phyloP scores from a whole-genome alignment of 1,284 basidiomycete species.

The Boletus mariae region DNA sequence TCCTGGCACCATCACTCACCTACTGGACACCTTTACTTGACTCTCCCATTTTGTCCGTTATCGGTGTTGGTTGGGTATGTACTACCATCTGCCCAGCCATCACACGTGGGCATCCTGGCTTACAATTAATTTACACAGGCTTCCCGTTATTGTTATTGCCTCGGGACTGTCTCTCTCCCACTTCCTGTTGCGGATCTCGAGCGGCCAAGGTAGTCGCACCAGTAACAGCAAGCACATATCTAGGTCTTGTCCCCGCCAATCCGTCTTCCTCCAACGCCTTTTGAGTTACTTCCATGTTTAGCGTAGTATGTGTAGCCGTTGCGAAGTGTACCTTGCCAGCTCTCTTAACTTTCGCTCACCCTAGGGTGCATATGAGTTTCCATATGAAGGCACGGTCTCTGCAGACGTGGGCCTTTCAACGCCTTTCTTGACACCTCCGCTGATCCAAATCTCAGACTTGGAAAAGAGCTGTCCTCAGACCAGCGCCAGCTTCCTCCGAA shows the following conservation, averaged over 20 bases:
- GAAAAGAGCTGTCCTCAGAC: conserved; percentile 58
- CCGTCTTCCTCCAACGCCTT: background rate
- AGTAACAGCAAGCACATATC: conserved; percentile 1
- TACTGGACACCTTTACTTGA: background rate
- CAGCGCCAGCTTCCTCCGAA: conserved; percentile 55
- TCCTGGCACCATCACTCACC: conserved; percentile 3
- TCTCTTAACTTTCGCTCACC: background rate
- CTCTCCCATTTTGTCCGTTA: background rate
- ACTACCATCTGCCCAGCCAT: no score
- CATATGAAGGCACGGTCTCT: conserved; percentile 5
- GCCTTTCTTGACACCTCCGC: background rate
- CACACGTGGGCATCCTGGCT: background rate
- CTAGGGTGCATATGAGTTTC: background rate
- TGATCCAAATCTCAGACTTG: conserved; percentile 34
- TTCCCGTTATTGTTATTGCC: background rate
- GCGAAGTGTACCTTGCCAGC: background rate
- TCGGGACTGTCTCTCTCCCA: background rate
- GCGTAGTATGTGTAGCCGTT: conserved; percentile 9
- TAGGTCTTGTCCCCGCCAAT: background rate
- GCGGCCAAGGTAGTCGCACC: background rate
- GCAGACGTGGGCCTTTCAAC: conserved; percentile 24
- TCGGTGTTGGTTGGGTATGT: conserved; percentile 2
- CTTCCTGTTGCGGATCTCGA: background rate
- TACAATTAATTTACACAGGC: conserved; percentile 4
- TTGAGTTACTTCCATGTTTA: background rate